Evolutionary conservation across 2,329 filamentous ascomycete genomes (phyloP).

Genomic region (Davidsoniella eucalypti): DNA sequence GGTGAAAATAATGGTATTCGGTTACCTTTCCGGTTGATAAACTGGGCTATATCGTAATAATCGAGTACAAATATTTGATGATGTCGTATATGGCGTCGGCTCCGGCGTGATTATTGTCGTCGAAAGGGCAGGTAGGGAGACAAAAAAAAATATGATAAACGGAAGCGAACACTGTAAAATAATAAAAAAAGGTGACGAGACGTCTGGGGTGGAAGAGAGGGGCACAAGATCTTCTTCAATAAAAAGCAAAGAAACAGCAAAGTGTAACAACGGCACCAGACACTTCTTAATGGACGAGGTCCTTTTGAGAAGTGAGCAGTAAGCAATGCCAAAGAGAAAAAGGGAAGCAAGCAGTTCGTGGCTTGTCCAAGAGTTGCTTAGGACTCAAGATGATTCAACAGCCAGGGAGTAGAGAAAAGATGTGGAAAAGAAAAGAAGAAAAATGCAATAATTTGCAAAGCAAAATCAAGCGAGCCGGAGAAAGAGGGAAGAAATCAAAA

Average conservation of each 20-base stretch:
- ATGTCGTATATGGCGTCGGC: neutral
- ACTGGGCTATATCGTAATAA: no score
- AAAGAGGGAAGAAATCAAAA: neutral
- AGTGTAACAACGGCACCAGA: no score
- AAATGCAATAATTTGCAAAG: neutral
- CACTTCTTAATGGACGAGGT: no score
- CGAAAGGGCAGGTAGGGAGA: neutral
- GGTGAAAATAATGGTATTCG: neutral
- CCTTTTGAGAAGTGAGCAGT: no score
- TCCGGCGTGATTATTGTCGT: neutral
- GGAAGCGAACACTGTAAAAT: neutral
- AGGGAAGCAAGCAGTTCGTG: no score
- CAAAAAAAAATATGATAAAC: neutral
- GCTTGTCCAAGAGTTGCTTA: no score
- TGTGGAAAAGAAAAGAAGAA: no score
- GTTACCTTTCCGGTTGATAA: neutral
- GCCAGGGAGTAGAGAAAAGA: no score
- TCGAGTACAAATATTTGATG: neutral
- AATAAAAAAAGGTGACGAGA: no score
- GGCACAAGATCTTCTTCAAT: conserved; percentile 6
- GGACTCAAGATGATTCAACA: no score
- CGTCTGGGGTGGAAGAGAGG: neutral
- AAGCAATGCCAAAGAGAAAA: no score
- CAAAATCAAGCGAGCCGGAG: neutral
- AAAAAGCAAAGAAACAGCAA: no score